Evolutionary conservation across 345 rosid species (phyloP).

Genomic region (Eucalyptus victrix): DNA sequence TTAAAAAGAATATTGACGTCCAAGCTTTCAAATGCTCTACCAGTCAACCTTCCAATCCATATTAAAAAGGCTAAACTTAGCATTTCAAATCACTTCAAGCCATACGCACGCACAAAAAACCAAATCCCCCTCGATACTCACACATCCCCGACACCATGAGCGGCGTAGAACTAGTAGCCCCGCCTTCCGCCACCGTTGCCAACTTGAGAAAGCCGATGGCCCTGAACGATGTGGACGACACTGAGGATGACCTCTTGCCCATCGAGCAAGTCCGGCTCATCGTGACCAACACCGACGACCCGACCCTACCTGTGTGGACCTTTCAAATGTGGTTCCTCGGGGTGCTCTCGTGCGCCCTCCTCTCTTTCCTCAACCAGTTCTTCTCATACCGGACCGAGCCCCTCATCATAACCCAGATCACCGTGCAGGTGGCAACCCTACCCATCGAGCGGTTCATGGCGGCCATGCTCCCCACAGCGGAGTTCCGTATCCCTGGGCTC

Average conservation of each 20-base stretch:
- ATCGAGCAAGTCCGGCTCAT: no score
- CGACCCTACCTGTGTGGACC: no score
- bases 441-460: slow-evolving; percentile 4
- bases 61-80: neutral
- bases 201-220: no score
- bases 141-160: neutral
- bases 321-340: no score
- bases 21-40: neutral
- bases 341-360: no score
- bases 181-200: no score
- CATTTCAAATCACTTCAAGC: neutral
- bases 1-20: neutral
- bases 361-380: no score
- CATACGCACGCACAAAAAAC: neutral
- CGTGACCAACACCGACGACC: no score
- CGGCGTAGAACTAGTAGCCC: neutral
- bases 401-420: neutral
- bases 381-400: no score
- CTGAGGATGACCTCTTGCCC: no score
- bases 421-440: neutral
- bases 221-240: no score
- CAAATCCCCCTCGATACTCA: neutral
- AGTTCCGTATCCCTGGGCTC: neutral
- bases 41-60: neutral
- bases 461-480: neutral